Evolutionary conservation across 306 rosid genomes (phyloP).

Genomic region (Rosa multiflora): DNA sequence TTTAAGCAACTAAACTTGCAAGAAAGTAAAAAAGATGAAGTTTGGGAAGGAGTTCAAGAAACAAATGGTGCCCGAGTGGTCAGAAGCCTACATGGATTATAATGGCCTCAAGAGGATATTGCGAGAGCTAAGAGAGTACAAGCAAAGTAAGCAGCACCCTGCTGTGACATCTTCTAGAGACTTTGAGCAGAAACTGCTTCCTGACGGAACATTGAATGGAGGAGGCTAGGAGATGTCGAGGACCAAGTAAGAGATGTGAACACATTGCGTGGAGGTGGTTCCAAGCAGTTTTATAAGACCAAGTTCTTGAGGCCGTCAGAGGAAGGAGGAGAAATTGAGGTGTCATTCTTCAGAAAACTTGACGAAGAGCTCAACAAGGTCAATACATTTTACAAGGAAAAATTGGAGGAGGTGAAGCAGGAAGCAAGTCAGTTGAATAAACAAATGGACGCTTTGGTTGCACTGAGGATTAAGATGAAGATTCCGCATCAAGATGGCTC

Average conservation of each 20-base stretch:
- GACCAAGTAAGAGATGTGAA: constrained; percentile 49
- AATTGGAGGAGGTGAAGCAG: constrained; percentile 41
- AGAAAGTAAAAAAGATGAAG: constrained; percentile 36
- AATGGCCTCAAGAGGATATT: constrained; percentile 55
- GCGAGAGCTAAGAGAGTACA: constrained; percentile 37
- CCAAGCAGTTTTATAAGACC: constrained; percentile 38
- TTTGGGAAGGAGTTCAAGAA: constrained; percentile 54
- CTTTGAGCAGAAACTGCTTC: constrained; percentile 30
- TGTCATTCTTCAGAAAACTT: constrained; percentile 50
- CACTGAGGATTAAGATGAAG: constrained; percentile 48
- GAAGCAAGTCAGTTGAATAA: constrained; percentile 51
- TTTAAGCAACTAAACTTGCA: neutral
- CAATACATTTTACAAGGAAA: constrained; percentile 50
- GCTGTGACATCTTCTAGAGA: constrained; percentile 18
- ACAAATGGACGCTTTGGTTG: constrained; percentile 60
- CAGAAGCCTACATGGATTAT: constrained; percentile 64
- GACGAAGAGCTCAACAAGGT: constrained; percentile 71
- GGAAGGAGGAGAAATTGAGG: constrained; percentile 51
- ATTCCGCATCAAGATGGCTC: constrained; percentile 30
- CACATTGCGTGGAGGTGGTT: constrained; percentile 37
- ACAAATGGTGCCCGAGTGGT: constrained; percentile 72
- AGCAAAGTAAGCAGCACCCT: constrained; percentile 17
- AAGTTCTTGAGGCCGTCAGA: constrained; percentile 33
- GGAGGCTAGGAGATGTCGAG: constrained; percentile 33
- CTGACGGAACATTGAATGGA: constrained; percentile 36